phyloP scores from a whole-genome alignment of 371 early-diverging fungal species.

The Umbelopsis sp. region DNA sequence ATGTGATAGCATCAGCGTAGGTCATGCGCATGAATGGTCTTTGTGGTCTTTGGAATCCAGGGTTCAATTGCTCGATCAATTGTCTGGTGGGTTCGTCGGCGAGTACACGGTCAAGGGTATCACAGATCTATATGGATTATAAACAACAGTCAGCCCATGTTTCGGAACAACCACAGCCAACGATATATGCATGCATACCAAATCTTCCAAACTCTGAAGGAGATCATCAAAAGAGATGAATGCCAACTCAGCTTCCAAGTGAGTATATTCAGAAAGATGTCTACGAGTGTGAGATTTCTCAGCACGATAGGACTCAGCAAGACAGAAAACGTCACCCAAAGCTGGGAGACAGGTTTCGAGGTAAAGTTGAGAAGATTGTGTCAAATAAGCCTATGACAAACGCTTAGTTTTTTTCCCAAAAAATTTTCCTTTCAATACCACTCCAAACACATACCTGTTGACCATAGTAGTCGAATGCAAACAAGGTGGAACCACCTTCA shows the following conservation, averaged over 20 bases:
- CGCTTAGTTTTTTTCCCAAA: too few species aligned
- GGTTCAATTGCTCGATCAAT: slow-evolving; percentile 90
- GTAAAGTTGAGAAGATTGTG: slow-evolving; percentile 99
- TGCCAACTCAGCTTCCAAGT: slow-evolving; percentile 98
- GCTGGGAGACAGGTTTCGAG: slow-evolving; percentile 98
- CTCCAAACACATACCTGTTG: slow-evolving; percentile 58
- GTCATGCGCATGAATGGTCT: slow-evolving; percentile 97
- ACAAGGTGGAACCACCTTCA: slow-evolving; percentile 99
- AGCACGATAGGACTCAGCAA: slow-evolving; percentile 99
- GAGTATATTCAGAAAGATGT: slow-evolving; percentile 99
- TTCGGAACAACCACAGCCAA: neutral
- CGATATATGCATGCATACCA: slow-evolving; percentile 52
- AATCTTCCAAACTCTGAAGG: slow-evolving; percentile 88
- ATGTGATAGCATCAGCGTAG: slow-evolving; percentile 97
- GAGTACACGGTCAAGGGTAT: slow-evolving; percentile 84
- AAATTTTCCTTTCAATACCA: neutral
- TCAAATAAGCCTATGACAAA: slow-evolving; percentile 87
- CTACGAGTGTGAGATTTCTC: slow-evolving; percentile 99
- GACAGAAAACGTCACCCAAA: slow-evolving; percentile 97
- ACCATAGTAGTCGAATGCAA: slow-evolving; percentile 98
- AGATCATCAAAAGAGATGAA: slow-evolving; percentile 96
- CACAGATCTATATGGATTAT: slow-evolving; percentile 57
- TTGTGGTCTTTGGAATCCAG: slow-evolving; percentile 82
- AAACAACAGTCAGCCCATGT: neutral
- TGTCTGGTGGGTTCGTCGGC: slow-evolving; percentile 77